Evolutionary conservation across 177 flowering plant genomes (phyloP), one percentile per base, ranked within the genome.

Genomic region (Vitis hybrid): DNA sequence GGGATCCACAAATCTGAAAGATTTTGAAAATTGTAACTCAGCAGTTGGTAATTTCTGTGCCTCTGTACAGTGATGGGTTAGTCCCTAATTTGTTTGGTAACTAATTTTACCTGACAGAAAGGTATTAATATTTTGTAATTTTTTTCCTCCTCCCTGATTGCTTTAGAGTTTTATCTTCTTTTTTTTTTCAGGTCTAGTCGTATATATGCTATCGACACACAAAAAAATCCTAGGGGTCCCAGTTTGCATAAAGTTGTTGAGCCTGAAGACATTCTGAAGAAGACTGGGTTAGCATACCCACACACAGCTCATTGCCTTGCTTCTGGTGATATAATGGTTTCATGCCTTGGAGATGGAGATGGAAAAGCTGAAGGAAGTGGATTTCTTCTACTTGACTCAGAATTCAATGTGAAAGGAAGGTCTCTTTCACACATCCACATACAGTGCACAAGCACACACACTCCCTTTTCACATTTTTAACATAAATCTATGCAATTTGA

Each of bases 301-400:
- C 99, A 96, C 84, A 96, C 99, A 21, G 81, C 99, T 21, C 99
- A 96, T 78, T 96, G 99, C 83, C 97, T 96, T 78, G 97, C 93
- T 62, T 89, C 98, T 75, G 98, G 99, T 65, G 99, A 96, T 62
- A 75, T 96, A 60, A 60, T 96, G 92, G 81, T 96, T 7, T 96
- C 99, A 14, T 96, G 99, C 79, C 92, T 96, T 62, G 99, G 99
- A 73, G 97, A 89, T 71, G 85, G 83, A 68, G 91, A 92, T 70
- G 99, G 98, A 74, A 96, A 93, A 61, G 97, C 95, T 30, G 76
- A 88, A 65, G 98, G 98, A 57, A 91, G 76, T 81, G 99, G 99
- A 8, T 96, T 96, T 81, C 98, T 96, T 75, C 94, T 96, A 59
- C 98, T 96, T 48, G 98, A 96, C 72, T 87, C 98, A 1, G 88